phyloP scores from a whole-genome alignment of 2,329 filamentous ascomycete genomes.

The Madurella mycetomatis region DNA sequence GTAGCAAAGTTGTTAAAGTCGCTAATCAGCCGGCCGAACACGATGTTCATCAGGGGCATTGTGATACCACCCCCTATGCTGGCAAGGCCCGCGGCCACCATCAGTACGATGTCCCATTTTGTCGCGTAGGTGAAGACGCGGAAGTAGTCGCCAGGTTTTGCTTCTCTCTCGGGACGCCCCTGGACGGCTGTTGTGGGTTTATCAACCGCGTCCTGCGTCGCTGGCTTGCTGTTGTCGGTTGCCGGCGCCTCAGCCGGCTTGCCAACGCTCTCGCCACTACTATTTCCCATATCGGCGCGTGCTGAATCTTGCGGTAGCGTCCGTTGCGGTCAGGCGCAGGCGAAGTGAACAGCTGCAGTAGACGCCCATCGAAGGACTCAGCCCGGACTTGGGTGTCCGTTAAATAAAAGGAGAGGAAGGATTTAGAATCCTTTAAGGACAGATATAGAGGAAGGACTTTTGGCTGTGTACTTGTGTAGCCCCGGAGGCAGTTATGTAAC shows the following conservation, averaged over 20 bases:
- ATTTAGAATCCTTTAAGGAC: too few relatives aligned
- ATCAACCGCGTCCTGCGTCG: slow-evolving; percentile 1
- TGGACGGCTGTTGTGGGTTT: slow-evolving; percentile 26
- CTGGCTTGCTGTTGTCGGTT: neutral
- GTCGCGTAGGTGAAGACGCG: slow-evolving; percentile 52
- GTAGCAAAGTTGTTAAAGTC: slow-evolving; percentile 43
- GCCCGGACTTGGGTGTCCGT: too few relatives aligned
- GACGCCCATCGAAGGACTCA: neutral
- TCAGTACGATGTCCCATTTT: slow-evolving; percentile 47
- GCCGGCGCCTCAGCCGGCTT: slow-evolving; percentile 1
- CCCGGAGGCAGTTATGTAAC: too few relatives aligned
- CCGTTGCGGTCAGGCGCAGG: too few relatives aligned
- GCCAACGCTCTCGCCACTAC: neutral
- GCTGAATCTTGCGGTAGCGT: too few relatives aligned
- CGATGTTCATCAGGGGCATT: slow-evolving; percentile 55
- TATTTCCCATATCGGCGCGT: slow-evolving; percentile 6
- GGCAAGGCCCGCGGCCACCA: slow-evolving; percentile 43
- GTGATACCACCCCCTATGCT: slow-evolving; percentile 51
- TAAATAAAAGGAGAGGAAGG: too few relatives aligned
- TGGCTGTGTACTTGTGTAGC: too few relatives aligned
- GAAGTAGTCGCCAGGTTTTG: slow-evolving; percentile 43
- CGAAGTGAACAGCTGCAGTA: neutral
- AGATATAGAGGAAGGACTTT: too few relatives aligned
- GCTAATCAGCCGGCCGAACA: slow-evolving; percentile 51
- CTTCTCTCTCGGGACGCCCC: slow-evolving; percentile 41